Conservation (phyloP, 2,329 filamentous ascomycete species). For the Aspergillus sp. region DNA sequence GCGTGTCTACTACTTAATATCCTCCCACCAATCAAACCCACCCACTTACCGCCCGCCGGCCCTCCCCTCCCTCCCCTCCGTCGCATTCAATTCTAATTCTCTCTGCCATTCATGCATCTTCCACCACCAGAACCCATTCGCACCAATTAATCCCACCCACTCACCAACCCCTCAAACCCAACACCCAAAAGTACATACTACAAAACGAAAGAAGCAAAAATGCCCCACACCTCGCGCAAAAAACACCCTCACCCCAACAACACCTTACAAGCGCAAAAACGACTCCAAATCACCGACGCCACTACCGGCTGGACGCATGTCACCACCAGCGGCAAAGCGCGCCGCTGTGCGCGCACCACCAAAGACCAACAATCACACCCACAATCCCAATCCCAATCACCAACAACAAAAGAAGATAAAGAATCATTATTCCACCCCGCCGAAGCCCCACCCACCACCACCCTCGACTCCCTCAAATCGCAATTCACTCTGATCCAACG, state of each 20-base stretch:
- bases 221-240: slow-evolving; percentile 39
- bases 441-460: slow-evolving; percentile 38
- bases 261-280: slow-evolving; percentile 30
- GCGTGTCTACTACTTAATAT: too few species aligned
- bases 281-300: slow-evolving; percentile 39
- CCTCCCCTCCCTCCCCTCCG: not conserved
- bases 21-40: not conserved
- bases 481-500: slow-evolving; percentile 33
- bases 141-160: not conserved
- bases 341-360: slow-evolving; percentile 24
- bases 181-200: not conserved
- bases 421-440: slow-evolving; percentile 26
- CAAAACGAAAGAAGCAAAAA: slow-evolving; percentile 14
- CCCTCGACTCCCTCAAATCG: slow-evolving; percentile 31
- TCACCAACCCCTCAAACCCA: not conserved
- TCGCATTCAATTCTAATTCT: not conserved
- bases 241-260: slow-evolving; percentile 18
- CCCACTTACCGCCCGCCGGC: not conserved
- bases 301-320: slow-evolving; percentile 49
- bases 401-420: not conserved
- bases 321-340: slow-evolving; percentile 33
- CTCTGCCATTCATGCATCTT: not conserved
- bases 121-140: not conserved
- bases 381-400: slow-evolving; percentile 1
- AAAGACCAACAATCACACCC: not conserved